Evolutionary conservation across 2,329 filamentous ascomycete species (phyloP), one percentile per base, ranked within the genome.

Genomic region (Talaromyces sp.): DNA sequence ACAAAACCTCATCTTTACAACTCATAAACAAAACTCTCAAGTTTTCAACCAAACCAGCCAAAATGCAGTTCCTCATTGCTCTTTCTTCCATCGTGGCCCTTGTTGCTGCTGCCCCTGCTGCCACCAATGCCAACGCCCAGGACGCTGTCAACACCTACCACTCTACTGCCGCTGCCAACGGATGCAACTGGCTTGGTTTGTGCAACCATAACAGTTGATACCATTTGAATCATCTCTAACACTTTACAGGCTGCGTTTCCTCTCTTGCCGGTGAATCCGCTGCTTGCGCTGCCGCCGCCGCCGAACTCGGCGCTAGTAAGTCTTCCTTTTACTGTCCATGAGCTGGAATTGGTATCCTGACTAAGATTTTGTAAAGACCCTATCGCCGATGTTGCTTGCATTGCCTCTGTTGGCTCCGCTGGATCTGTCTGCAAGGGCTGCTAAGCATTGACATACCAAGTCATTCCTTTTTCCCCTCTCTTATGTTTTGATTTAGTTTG

Each of bases 31-130:
- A 53, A 53, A 31, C 12, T 31, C n/a, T n/a, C 5, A 53, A 30
- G 23, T 31, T 31, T 30, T 12, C 50, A 53, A 53, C 14, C 50
- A 28, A 53, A 18, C 28, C 28, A 53, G 50, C 28, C 50, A 53
- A 53, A 53, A 53, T 53, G 50, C 50, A 53, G 50, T 31, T 53
- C 50, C 14, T 53, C 50, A 53, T 53, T 53, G 50, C 50, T 53
- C 50, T 53, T 31, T 28, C 50, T 53, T 53, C 50, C 50, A n/a
- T 53, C 50, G 27, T 53, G 50, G 50, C 50, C 18, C 3, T 53
- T 53, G 50, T 10, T 27, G 50, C 50, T 12, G 50, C 50, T 31
- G 50, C 50, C 14, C 50, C 50, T 53, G 50, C 50, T 53, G 50
- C 50, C 14, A 31, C 27, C 50, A 53, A 31, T 16, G 2, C 50